Evolutionary conservation across 2,329 filamentous ascomycete genomes (phyloP).

Genomic region (Pestalotiopsis sp.): DNA sequence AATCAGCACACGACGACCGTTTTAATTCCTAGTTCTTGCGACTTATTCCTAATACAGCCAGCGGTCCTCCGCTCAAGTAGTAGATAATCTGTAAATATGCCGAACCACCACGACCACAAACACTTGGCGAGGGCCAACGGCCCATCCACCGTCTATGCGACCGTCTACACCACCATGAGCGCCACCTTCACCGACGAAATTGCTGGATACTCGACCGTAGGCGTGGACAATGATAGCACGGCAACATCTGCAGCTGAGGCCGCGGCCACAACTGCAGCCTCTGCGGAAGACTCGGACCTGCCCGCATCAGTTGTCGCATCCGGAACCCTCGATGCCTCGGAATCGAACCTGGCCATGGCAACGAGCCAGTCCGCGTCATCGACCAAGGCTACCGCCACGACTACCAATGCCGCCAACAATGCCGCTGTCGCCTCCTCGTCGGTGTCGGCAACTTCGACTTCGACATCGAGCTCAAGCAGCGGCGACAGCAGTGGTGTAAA

Average conservation of each 20-base stretch:
- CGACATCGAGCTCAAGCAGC: conserved; percentile 25
- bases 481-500: conserved; percentile 54
- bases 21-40: conserved; percentile 1
- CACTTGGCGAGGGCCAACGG: conserved; percentile 20
- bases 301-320: conserved; percentile 25
- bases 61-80: conserved; percentile 10
- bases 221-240: not conserved
- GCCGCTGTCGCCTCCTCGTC: conserved; percentile 19
- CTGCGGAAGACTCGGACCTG: conserved; percentile 18
- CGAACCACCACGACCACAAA: conserved; percentile 24
- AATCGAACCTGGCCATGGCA: conserved; percentile 30
- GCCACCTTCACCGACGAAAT: conserved; percentile 45
- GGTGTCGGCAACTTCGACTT: conserved; percentile 24
- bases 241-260: conserved; percentile 12
- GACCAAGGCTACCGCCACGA: conserved; percentile 13
- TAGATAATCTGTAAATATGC: conserved; percentile 21
- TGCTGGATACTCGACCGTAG: conserved; percentile 42
- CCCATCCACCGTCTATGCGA: conserved; percentile 35
- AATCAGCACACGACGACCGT: not conserved
- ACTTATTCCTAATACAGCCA: conserved; percentile 16
- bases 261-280: conserved; percentile 5
- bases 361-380: conserved; percentile 29
- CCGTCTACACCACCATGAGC: conserved; percentile 44
- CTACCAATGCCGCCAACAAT: conserved; percentile 23
- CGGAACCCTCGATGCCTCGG: conserved; percentile 26